Base-by-base conservation (phyloP, 768 basidiomycete species). In the Pulveroboletus frians region DNA sequence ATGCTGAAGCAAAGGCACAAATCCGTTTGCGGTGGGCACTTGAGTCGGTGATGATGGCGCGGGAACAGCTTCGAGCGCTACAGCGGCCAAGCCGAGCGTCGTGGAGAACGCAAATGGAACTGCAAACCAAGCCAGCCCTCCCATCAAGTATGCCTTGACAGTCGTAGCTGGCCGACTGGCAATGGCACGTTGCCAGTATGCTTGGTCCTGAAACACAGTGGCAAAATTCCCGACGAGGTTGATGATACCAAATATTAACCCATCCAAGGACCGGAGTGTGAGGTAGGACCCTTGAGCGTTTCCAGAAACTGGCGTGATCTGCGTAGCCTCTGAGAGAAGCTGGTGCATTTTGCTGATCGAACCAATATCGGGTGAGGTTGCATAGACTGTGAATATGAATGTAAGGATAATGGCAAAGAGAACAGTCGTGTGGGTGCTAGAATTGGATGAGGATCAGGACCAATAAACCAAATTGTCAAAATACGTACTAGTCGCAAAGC, bases 151-250 rank as follows among this genome's bases (percentile, higher is more conserved):
- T 0, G 88, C 93, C 66, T 92, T 93, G 50, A 94, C 92, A 11
- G 86, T 87, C n/a, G 78, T 83, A 1, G 80, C 83, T 0, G 91
- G 92, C 14, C 83, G 73, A 51, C 84, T 86, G 2, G 94, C 93
- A 61, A 96, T 92, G 1, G 92, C 92, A 11, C 91, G 78, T 62
- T 92, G 90, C 84, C 89, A 95, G 68, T 95, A 97, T 1, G 88
- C 85, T 60, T 88, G 84, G 51, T 80, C 78, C 58, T 79, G 75
- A 59, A 80, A 79, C 4, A 83, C 79, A 9, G 76, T 80, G 21
- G 77, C 74, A 57, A 91, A 92, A 65, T 92, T 92, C 3, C 92
- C 90, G 47, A 88, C 82, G 56, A 91, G 79, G 65, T 92, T 93
- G 68, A 94, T 86, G 15, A 93, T 81, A 17, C 92, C 84, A 51